Evolutionary conservation across 225 moss, liverwort and hornwort species (phyloP).

Genomic region (Neckera pumila): DNA sequence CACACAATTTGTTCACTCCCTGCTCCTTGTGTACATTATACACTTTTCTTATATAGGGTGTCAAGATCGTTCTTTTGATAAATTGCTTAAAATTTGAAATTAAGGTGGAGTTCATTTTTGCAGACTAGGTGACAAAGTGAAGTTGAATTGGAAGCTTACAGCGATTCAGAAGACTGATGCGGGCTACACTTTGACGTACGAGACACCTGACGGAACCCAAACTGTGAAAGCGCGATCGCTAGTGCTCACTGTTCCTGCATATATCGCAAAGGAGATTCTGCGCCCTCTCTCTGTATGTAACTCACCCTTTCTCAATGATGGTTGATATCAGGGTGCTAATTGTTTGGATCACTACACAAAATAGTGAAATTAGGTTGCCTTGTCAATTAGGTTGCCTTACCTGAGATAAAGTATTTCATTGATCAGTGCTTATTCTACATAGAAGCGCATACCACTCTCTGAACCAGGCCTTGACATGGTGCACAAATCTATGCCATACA

Average conservation of each 20-base stretch:
- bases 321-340: background rate
- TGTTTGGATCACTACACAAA: background rate
- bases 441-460: no score
- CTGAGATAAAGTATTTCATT: no score
- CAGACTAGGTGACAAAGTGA: constrained; percentile 91
- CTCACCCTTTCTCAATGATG: background rate
- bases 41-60: background rate
- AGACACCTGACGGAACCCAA: constrained; percentile 76
- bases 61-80: background rate
- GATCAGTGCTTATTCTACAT: no score
- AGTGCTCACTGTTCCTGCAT: constrained; percentile 89
- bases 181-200: constrained; percentile 57
- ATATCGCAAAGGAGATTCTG: constrained; percentile 83
- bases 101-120: background rate
- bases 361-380: no score
- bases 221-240: constrained; percentile 47
- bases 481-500: no score
- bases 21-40: background rate
- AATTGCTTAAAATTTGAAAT: background rate
- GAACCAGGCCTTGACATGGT: no score
- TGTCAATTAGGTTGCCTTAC: no score
- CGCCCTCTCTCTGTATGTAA: constrained; percentile 68
- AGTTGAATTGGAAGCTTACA: constrained; percentile 83
- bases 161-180: constrained; percentile 53
- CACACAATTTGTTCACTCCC: background rate